Evolutionary conservation across 2,329 filamentous ascomycete species (phyloP).

Genomic region (Drechslera avenae): DNA sequence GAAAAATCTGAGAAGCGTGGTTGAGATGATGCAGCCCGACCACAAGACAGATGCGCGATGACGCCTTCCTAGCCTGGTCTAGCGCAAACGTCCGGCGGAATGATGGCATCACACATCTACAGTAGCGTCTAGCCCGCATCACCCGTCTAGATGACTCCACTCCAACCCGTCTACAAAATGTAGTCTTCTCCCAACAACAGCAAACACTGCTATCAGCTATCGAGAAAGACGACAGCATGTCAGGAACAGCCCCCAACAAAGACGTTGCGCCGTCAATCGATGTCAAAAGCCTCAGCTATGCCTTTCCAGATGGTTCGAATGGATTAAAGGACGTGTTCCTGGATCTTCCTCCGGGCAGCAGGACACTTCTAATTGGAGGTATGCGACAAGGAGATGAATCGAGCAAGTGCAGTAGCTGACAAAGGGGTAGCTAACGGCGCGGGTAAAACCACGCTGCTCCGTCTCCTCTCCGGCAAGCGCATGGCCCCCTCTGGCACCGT

Average conservation of each 20-base stretch:
- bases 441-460: constrained; percentile 94
- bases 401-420: constrained; percentile 18
- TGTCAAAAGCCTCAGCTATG: constrained; percentile 80
- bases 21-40: constrained; percentile 17
- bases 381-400: constrained; percentile 24
- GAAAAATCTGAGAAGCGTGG: neutral
- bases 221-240: constrained; percentile 22
- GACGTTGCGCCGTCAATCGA: constrained; percentile 65
- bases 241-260: constrained; percentile 21
- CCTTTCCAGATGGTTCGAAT: constrained; percentile 82
- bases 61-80: constrained; percentile 24
- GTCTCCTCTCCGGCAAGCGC: constrained; percentile 91
- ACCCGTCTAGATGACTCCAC: constrained; percentile 12
- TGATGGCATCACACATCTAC: constrained; percentile 19
- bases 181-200: constrained; percentile 13
- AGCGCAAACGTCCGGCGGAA: constrained; percentile 8
- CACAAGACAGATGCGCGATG: neutral
- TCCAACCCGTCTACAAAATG: constrained; percentile 16
- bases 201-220: neutral
- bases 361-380: constrained; percentile 90
- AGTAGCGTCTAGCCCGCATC: constrained; percentile 3
- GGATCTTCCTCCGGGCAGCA: constrained; percentile 77
- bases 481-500: constrained; percentile 80
- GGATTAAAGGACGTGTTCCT: constrained; percentile 77
- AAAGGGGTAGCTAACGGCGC: constrained; percentile 76